Evolutionary conservation across 2,329 filamentous ascomycete genomes (phyloP), one percentile per base, ranked within the genome.

Genomic region (Exutisphaerella laricina): DNA sequence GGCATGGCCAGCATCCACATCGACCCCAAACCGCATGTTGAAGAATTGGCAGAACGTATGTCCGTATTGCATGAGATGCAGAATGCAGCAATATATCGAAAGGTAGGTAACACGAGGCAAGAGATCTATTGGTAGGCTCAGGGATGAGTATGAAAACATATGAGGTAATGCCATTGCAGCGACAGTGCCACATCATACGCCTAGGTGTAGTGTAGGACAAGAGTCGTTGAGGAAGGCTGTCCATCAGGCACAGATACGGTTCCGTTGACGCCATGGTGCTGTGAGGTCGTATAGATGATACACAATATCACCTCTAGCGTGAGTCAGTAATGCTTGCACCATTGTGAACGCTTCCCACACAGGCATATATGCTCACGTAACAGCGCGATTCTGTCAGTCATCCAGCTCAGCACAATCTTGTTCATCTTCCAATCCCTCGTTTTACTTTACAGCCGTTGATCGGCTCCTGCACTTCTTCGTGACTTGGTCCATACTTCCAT

Each of bases 181-280:
- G n/a, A n/a, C n/a, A n/a, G n/a, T n/a, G n/a, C n/a, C n/a, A n/a
- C n/a, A n/a, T n/a, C n/a, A n/a, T n/a, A n/a, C n/a, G n/a, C n/a
- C n/a, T n/a, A n/a, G n/a, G n/a, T n/a, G n/a, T n/a, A n/a, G n/a
- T n/a, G n/a, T n/a, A n/a, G n/a, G n/a, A n/a, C n/a, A n/a, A n/a
- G n/a, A n/a, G n/a, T n/a, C n/a, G n/a, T n/a, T n/a, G n/a, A n/a
- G n/a, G n/a, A n/a, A n/a, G n/a, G n/a, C n/a, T n/a, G n/a, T n/a
- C n/a, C 39, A 39, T 40, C 12, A 10, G 25, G 37, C 28, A 41
- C 26, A 41, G 21, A 20, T 37, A 40, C 32, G 40, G 39, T 30
- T 43, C 41, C 38, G 33, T 43, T 44, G 46, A 33, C 50, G 47
- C 45, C 50, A 35, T 41, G 38, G 39, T 41, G 23, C 37, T 39